Evolutionary conservation across 805 yeast genomes (phyloP), one percentile per base, ranked within the genome.

Genomic region (Starmerella potacharoeniae): DNA sequence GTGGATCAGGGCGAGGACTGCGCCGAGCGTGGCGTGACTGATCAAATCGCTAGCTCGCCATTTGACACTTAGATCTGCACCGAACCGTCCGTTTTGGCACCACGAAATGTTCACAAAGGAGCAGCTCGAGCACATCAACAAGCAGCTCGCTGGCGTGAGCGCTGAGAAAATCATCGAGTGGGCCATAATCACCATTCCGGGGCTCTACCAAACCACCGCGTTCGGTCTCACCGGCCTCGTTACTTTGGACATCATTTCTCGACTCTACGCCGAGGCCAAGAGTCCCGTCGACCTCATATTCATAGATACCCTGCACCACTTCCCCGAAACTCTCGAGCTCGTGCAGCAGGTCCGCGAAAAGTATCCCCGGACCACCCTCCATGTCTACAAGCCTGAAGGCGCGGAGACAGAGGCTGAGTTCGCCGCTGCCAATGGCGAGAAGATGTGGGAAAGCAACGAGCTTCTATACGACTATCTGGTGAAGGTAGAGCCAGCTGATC

Each of bases 211-310:
- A 70, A 89, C 96, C 1, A 88, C 97, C 0, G 97, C 97, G 1
- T 89, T 91, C 70, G 97, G 97, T 0, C 75, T 91, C 48, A 86
- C 96, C 1, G 97, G 97, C 0, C 71, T 91, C 56, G 95, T 85
- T 34, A 90, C 91, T 11, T 74, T 86, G 44, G 96, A 90, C 68
- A 85, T 90, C 77, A 69, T 90, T 33, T 76, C 84, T 35, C 79
- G 81, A 65, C 62, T 83, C 48, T 57, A 62, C 53, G 55, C 51
- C 6, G 55, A 57, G n/a, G 58, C 56, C 9, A 55, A 60, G 57
- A 67, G 71, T 45, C 77, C 82, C 0, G 73, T 86, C 6, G 95
- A 89, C 54, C 73, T 90, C 54, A 83, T 91, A 2, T 91, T 91
- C 67, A 75, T 90, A 49, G 97, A 91, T 67, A 91, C 97, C 0